Conservation (phyloP, 1,284 basidiomycete species). For the Erythrobasidium hasegawianum region DNA sequence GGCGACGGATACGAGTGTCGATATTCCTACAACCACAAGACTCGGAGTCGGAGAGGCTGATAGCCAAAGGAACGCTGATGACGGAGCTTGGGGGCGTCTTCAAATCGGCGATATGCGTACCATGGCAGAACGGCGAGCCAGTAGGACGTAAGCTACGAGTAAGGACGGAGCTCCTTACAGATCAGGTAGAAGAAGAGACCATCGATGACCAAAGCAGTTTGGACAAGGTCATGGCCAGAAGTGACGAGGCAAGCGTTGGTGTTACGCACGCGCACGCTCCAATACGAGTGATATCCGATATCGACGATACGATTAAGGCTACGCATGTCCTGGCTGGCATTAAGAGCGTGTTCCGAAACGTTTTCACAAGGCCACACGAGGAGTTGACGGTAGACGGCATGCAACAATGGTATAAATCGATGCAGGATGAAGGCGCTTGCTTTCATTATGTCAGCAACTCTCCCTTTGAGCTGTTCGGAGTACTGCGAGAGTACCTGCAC, state of each 20-base stretch:
- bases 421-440: constrained; percentile 68
- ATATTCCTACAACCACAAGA: constrained; percentile 30
- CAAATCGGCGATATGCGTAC: constrained; percentile 36
- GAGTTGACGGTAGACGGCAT: constrained; percentile 71
- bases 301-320: constrained; percentile 87
- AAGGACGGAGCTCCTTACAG: constrained; percentile 23
- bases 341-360: constrained; percentile 51
- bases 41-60: constrained; percentile 22
- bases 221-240: constrained; percentile 5
- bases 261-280: constrained; percentile 14
- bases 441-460: constrained; percentile 67
- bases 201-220: constrained; percentile 8
- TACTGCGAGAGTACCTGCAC: constrained; percentile 72
- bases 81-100: constrained; percentile 41
- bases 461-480: constrained; percentile 76
- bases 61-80: constrained; percentile 30
- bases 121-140: constrained; percentile 21
- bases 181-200: constrained; percentile 13
- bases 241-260: constrained; percentile 24
- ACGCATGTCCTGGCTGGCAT: constrained; percentile 49
- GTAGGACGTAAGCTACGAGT: constrained; percentile 11
- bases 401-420: constrained; percentile 70
- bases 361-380: constrained; percentile 56
- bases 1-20: constrained; percentile 39
- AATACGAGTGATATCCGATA: constrained; percentile 73